Percentiles rank a stretch among this genome's conserved stretches.
Conservation (phyloP, 2,329 filamentous ascomycete genomes). For the Calonectria honghensis region DNA sequence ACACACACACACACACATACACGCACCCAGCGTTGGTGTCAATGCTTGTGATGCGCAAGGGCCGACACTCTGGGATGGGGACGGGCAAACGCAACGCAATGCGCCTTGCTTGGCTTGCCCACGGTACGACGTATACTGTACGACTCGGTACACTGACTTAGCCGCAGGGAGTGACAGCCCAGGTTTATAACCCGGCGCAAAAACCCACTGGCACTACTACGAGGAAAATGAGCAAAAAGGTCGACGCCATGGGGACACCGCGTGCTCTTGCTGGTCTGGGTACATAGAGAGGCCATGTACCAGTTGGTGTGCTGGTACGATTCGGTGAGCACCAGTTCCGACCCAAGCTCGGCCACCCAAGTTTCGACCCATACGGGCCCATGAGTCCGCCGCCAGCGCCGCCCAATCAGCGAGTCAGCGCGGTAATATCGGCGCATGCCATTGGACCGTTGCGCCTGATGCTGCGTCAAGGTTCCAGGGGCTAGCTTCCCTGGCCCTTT, state of each 20-base stretch:
- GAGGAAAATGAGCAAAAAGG: slow-evolving; percentile 6
- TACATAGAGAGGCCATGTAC: slow-evolving; percentile 1
- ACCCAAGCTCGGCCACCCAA: slow-evolving; percentile 33
- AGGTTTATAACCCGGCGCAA: slow-evolving; percentile 11
- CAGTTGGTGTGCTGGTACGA: slow-evolving; percentile 48
- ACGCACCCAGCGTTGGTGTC: too few relatives aligned
- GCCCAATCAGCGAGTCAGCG: slow-evolving; percentile 51
- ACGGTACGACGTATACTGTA: slow-evolving; percentile 17
- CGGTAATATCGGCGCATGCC: slow-evolving; percentile 3
- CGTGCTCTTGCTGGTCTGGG: slow-evolving; percentile 20
- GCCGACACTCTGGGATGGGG: not conserved
- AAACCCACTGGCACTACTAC: slow-evolving; percentile 17
- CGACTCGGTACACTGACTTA: slow-evolving; percentile 3
- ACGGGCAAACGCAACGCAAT: not conserved
- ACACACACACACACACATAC: too few relatives aligned
- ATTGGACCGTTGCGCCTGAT: slow-evolving; percentile 50
- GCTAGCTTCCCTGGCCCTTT: slow-evolving; percentile 22
- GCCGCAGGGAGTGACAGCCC: slow-evolving; percentile 10
- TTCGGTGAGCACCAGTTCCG: slow-evolving; percentile 53
- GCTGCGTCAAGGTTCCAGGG: slow-evolving; percentile 33
- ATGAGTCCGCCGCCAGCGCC: slow-evolving; percentile 14
- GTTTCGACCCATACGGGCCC: slow-evolving; percentile 24
- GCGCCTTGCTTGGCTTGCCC: not conserved
- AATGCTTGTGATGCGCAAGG: not conserved
- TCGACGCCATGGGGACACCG: slow-evolving; percentile 7